Base-by-base conservation (phyloP, 805 yeast genomes). In the Saitoella complicata region DNA sequence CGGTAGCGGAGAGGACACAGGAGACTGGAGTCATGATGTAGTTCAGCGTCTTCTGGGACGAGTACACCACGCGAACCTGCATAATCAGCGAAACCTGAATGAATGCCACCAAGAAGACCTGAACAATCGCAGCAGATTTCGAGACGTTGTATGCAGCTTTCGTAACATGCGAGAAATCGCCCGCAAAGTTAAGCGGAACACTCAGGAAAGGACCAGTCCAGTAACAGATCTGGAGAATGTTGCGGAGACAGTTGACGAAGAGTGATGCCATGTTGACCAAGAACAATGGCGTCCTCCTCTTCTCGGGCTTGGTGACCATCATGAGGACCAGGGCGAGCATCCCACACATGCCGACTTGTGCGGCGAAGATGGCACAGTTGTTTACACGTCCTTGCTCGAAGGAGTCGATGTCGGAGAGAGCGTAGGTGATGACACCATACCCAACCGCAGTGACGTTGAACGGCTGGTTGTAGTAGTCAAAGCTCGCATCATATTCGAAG, bases 21-120 rank as follows among this genome's bases (percentile, higher is more conserved):
- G 72, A 47, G 31, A 53, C 59, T 37, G 63, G 66, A 32, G 70
- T 63, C n/a, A 68, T 68, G 12, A 77, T 74, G n/a, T 72, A 66
- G 45, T 72, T 68, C 35, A 51, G 31, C 13, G 31, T 29, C 9
- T 45, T 40, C 32, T 47, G 40, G n/a, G 58, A 58, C 10, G 54
- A 47, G 63, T 83, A 83, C 42, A 91, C 76, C 32, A 80, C 72
- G 49, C 67, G 70, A 6, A 81, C 72, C 62, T 88, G 97, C 56
- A 75, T 75, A 1, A 77, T 67, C 55, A 88, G 61, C 0, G 91
- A 78, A 0, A 64, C 49, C 58, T 84, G 81, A 44, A 87, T 72
- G 7, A 73, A 64, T 0, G 69, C 62, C 12, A 83, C 69, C 39
- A 85, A 61, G 8, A 85, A 48, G 4, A 77, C 67, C 50, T 77